Base-by-base conservation (phyloP, 805 yeast genomes). In the Grigorovia transvaalensis region DNA sequence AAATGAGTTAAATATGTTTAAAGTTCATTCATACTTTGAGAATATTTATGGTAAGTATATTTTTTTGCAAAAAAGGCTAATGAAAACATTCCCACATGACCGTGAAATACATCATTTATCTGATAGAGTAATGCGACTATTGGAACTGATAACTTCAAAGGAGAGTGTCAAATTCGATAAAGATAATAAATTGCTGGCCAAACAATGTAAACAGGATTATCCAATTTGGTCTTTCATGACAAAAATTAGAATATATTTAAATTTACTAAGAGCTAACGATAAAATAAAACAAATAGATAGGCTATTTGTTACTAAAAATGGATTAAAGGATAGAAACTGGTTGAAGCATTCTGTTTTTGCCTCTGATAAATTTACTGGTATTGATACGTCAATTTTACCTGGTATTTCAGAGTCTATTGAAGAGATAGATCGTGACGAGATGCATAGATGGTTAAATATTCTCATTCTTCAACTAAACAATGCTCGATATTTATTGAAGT, bases 151-250 rank as follows among this genome's bases (percentile, higher is more conserved):
- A 18, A 47, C 56, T 6, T 30, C 47, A 30, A 49, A 49, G 7
- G 57, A 61, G 0, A 68, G 85, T 1, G 50, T 52, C 0, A 53
- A 57, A 1, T 83, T 77, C 57, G 90, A 85, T 57, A 59, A 57
- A 2, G 73, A 74, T 54, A 74, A 76, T 18, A 59, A 60, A 3
- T 63, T 71, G 1, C 71, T 87, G 29, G 81, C 79, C 55, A 66
- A 69, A 1, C 73, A 76, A 38, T 77, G 82, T 51, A 66, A 74
- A 0, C 69, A 74, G 45, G 97, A 88, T 58, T 84, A 78, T 59
- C 89, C 96, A 1, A 85, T 96, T 89, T 88, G 83, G 70, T 72
- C 76, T 55, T 69, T 76, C 50, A 75, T 73, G 56, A 76, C 73
- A 56, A 88, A 88, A 65, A 61, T 86, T 41, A 74, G 70, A 49